phyloP scores from a whole-genome alignment of 495 filamentous ascomycete genomes.

The Tuber magnatum region DNA sequence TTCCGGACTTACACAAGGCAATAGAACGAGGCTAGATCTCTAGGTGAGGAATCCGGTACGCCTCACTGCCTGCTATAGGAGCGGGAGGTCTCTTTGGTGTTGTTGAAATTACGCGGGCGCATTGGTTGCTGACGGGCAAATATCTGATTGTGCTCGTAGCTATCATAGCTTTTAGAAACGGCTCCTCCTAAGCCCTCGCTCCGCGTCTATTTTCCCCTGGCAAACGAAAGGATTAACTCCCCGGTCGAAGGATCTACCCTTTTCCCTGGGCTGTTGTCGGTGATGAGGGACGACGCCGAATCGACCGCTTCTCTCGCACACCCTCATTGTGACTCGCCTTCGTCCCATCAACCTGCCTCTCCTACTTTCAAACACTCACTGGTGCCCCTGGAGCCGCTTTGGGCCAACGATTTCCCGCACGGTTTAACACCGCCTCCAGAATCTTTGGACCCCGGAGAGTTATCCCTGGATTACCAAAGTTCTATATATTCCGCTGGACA shows the following conservation, averaged over 20 bases:
- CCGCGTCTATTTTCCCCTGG: not conserved
- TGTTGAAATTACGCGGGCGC: not conserved
- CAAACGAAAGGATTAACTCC: not conserved
- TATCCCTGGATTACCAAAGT: conserved; percentile 15
- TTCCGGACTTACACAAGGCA: not conserved
- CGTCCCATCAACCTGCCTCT: conserved; percentile 24
- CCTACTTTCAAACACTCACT: conserved; percentile 25
- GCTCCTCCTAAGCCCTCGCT: not conserved
- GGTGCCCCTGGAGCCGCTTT: conserved; percentile 18
- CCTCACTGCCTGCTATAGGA: not conserved
- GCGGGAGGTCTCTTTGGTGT: not conserved
- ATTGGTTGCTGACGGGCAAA: not conserved
- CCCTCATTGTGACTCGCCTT: conserved; percentile 21
- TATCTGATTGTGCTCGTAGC: conserved; percentile 3
- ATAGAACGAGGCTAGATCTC: not conserved
- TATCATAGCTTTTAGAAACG: not conserved
- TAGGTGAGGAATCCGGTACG: not conserved
- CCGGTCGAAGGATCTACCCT: not conserved
- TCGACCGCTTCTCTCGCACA: not conserved
- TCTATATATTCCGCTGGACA: conserved; percentile 6
- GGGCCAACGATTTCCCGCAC: conserved; percentile 28
- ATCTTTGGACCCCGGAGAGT: conserved; percentile 17
- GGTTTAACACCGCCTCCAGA: conserved; percentile 34
- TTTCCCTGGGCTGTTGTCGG: not conserved
- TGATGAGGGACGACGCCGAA: conserved; percentile 4